These are phyloP conservation scores for Suhomyces faveliae DNA, from an alignment of 805 yeast species.

Conservation along the genomic window DNA sequence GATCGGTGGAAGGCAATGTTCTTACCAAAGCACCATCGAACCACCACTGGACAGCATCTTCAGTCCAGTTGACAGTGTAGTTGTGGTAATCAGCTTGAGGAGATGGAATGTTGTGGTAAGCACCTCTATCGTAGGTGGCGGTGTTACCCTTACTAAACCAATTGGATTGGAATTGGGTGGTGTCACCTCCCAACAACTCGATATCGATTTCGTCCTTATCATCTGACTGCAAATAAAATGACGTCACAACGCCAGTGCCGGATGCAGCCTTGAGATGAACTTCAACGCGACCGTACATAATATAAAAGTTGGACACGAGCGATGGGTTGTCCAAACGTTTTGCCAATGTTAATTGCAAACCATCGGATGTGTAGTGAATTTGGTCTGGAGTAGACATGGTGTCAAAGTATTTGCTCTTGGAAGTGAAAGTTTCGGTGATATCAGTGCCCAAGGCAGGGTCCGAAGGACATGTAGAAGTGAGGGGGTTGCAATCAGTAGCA, in stretches of 20 bases:
- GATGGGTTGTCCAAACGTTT: constrained; percentile 17
- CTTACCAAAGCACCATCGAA: constrained; percentile 13
- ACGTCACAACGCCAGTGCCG: constrained; percentile 14
- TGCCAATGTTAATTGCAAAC: constrained; percentile 12
- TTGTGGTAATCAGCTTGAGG: constrained; percentile 15
- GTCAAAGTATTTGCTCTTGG: constrained; percentile 44
- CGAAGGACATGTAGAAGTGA: constrained; percentile 23
- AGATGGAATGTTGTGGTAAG: constrained; percentile 10
- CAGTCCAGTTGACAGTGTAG: constrained; percentile 17
- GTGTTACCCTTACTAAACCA: constrained; percentile 16
- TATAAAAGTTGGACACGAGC: constrained; percentile 15
- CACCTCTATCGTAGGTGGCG: constrained; percentile 16
- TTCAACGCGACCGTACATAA: constrained; percentile 17
- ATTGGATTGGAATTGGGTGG: constrained; percentile 15
- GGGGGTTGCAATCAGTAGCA: constrained; percentile 25
- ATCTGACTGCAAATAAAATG: constrained; percentile 16
- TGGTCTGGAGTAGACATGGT: constrained; percentile 40
- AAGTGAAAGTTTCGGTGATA: constrained; percentile 50
- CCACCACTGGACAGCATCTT: constrained; percentile 12
- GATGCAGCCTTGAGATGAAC: constrained; percentile 15
- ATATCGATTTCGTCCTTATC: constrained; percentile 18
- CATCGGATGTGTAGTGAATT: constrained; percentile 13
- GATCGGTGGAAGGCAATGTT: constrained; percentile 12
- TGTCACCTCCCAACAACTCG: constrained; percentile 16
- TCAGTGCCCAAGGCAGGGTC: constrained; percentile 65